These are phyloP conservation scores for Scenedesmus sp. DNA, from an alignment of 163 green algal genomes.

Conservation along the genomic window DNA sequence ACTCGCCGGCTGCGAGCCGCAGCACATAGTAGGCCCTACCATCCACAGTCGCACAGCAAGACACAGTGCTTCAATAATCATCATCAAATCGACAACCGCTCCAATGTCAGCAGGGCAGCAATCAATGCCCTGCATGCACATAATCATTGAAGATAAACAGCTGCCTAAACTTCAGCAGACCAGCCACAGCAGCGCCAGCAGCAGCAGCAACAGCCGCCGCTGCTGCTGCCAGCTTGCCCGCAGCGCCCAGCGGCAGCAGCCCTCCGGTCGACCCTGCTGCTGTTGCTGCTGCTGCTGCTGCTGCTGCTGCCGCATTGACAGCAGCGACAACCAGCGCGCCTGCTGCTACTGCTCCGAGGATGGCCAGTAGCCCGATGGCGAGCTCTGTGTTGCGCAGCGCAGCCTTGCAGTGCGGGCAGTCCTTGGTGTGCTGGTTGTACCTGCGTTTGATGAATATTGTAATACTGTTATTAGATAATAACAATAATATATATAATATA, in stretches of 20 bases:
- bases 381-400: slow-evolving; percentile 23
- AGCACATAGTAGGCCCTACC: too few species aligned
- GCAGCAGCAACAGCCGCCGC: neutral
- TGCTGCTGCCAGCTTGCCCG: neutral
- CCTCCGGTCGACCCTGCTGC: neutral
- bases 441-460: neutral
- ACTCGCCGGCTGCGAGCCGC: too few species aligned
- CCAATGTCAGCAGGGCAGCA: neutral
- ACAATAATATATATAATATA: too few species aligned
- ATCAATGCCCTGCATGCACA: slow-evolving; percentile 50
- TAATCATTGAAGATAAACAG: slow-evolving; percentile 49
- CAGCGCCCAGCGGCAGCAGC: neutral
- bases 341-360: slow-evolving; percentile 21
- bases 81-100: too few species aligned
- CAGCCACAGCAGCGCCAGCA: slow-evolving; percentile 26
- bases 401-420: slow-evolving; percentile 61
- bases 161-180: slow-evolving; percentile 37
- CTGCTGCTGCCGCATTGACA: neutral
- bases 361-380: neutral
- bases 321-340: slow-evolving; percentile 15
- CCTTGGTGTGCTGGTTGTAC: slow-evolving; percentile 65
- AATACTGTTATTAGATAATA: neutral
- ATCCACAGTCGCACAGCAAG: too few species aligned
- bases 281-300: neutral
- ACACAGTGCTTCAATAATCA: too few species aligned